Conservation (phyloP, 345 rosid species). For the Bruguiera parviflora region DNA sequence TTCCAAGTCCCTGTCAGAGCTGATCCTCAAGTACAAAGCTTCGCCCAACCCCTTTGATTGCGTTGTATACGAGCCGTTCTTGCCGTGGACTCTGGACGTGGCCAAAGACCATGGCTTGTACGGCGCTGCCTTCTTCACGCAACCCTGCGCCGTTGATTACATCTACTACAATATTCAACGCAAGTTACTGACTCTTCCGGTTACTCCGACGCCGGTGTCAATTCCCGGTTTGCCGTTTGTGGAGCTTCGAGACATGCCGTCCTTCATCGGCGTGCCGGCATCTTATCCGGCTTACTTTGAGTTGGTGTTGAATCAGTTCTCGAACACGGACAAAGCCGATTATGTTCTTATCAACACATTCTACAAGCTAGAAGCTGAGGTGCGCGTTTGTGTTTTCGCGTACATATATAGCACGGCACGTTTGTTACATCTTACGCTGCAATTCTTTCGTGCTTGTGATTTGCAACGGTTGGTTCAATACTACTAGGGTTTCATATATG, state of each 20-base stretch:
- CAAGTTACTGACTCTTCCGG: neutral
- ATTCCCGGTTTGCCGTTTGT: conserved; percentile 18
- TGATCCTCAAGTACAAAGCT: neutral
- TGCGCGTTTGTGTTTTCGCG: neutral
- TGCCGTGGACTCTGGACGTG: neutral
- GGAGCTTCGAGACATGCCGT: conserved; percentile 22
- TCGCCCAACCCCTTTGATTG: neutral
- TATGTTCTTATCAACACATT: conserved; percentile 23
- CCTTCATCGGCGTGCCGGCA: conserved; percentile 12
- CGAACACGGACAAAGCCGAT: conserved; percentile 22
- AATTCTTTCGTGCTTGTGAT: neutral
- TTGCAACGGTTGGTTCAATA: no score
- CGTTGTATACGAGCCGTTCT: neutral
- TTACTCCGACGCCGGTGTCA: neutral
- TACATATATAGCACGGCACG: neutral
- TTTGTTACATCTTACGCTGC: neutral
- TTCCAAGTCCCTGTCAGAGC: neutral
- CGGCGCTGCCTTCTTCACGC: neutral
- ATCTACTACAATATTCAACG: neutral
- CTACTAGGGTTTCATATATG: no score
- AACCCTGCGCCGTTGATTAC: neutral
- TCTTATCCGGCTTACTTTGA: conserved; percentile 21
- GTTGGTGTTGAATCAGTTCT: conserved; percentile 19
- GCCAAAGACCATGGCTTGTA: conserved; percentile 1
- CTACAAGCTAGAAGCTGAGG: conserved; percentile 25